These are phyloP conservation scores for Ascochyta rabiei DNA, from an alignment of 2,329 filamentous ascomycete genomes.

Conservation along the genomic window DNA sequence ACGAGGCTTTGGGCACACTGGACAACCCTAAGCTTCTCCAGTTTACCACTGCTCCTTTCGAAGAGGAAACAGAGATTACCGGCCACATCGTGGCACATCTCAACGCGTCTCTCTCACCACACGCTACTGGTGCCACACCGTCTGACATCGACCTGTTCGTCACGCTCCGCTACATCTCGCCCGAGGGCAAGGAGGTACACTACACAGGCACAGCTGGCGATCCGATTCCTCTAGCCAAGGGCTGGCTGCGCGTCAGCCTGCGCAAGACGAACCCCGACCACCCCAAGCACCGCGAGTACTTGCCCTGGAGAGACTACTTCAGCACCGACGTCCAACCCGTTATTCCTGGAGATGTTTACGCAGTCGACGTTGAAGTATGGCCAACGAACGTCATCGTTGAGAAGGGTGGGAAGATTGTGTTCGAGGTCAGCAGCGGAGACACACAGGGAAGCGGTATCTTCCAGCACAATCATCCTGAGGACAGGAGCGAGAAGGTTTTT, in stretches of 20 bases:
- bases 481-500: constrained; percentile 53
- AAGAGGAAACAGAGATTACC: constrained; percentile 71
- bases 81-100: constrained; percentile 70
- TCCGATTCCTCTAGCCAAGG: constrained; percentile 66
- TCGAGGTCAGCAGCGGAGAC: constrained; percentile 61
- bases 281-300: constrained; percentile 58
- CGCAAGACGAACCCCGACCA: constrained; percentile 61
- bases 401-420: constrained; percentile 59
- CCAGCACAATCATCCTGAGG: constrained; percentile 57
- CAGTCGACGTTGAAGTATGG: constrained; percentile 68
- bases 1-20: constrained; percentile 64
- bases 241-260: constrained; percentile 66
- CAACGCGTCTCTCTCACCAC: constrained; percentile 61
- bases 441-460: constrained; percentile 67
- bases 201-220: constrained; percentile 72
- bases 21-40: constrained; percentile 61
- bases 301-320: constrained; percentile 65
- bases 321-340: constrained; percentile 60
- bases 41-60: constrained; percentile 64
- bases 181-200: constrained; percentile 62
- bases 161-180: constrained; percentile 63
- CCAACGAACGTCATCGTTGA: constrained; percentile 65
- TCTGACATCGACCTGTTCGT: constrained; percentile 69
- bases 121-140: constrained; percentile 49
- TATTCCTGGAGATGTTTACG: constrained; percentile 61